Percentiles rank a stretch among this genome's conserved stretches.
phyloP scores from a whole-genome alignment of 352 stramenopile species.

The Aphanomyces astaci region DNA sequence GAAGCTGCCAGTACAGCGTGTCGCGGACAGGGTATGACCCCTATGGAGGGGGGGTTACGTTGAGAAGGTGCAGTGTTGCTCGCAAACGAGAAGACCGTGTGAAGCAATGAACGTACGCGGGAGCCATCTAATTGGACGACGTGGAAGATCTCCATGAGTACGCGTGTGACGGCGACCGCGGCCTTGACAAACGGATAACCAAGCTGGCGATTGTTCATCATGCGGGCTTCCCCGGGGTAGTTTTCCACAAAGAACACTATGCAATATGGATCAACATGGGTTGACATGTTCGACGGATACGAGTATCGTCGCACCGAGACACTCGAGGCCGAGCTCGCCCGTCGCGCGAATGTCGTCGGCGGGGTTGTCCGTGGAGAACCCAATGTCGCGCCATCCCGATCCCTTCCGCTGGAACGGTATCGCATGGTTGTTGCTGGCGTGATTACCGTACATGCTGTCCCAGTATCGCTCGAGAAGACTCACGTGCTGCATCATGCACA shows the following conservation, averaged over 20 bases:
- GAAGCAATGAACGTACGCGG: background rate
- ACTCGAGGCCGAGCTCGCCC: constrained; percentile 52
- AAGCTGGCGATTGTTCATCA: constrained; percentile 56
- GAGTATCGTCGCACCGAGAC: constrained; percentile 25
- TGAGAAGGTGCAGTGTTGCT: no score
- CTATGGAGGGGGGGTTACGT: constrained; percentile 7
- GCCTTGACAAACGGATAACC: constrained; percentile 62
- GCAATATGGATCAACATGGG: no score
- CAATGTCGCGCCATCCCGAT: constrained; percentile 38
- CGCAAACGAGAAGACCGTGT: no score
- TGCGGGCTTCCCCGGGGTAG: constrained; percentile 43
- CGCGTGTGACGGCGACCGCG: constrained; percentile 40
- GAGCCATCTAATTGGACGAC: constrained; percentile 37
- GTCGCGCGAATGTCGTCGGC: constrained; percentile 44
- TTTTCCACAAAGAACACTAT: constrained; percentile 56
- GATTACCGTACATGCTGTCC: constrained; percentile 36
- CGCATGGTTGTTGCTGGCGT: constrained; percentile 24
- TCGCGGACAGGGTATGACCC: constrained; percentile 44
- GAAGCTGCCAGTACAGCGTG: constrained; percentile 57
- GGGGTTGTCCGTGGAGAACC: constrained; percentile 47
- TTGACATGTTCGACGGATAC: no score
- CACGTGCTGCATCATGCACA: constrained; percentile 35
- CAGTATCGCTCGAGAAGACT: constrained; percentile 54
- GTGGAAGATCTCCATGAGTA: constrained; percentile 40
- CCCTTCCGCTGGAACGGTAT: constrained; percentile 38